A percentile compares a stretch with the other conserved stretches of the same genome.
Conservation (phyloP, 2,329 filamentous ascomycete genomes). For the Fusarium sp. region DNA sequence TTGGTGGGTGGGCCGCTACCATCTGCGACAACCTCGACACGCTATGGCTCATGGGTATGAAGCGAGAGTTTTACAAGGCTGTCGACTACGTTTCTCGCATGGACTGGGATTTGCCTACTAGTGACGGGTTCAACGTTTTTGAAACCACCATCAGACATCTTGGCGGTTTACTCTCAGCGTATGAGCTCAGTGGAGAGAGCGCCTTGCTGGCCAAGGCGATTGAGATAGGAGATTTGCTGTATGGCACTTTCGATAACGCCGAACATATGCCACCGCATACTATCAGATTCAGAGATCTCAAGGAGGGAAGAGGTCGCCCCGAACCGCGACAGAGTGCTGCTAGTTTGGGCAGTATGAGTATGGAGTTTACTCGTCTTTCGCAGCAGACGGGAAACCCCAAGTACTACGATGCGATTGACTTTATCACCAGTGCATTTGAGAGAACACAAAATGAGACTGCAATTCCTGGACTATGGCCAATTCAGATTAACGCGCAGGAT, state of each 20-base stretch:
- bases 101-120: slow-evolving; percentile 61
- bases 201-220: slow-evolving; percentile 67
- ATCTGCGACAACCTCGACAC: slow-evolving; percentile 72
- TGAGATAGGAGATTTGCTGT: slow-evolving; percentile 70
- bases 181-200: slow-evolving; percentile 70
- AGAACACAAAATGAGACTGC: slow-evolving; percentile 62
- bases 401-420: slow-evolving; percentile 69
- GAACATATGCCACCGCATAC: slow-evolving; percentile 69
- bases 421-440: slow-evolving; percentile 66
- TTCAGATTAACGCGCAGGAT: slow-evolving; percentile 59
- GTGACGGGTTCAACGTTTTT: slow-evolving; percentile 67
- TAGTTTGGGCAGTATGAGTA: slow-evolving; percentile 64
- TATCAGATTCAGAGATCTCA: slow-evolving; percentile 56
- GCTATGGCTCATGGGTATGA: slow-evolving; percentile 74
- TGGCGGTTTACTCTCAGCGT: slow-evolving; percentile 72
- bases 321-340: slow-evolving; percentile 48
- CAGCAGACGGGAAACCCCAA: slow-evolving; percentile 69
- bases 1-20: slow-evolving; percentile 72
- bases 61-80: slow-evolving; percentile 70
- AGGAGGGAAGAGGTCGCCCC: slow-evolving; percentile 48
- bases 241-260: slow-evolving; percentile 73
- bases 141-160: slow-evolving; percentile 77
- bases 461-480: slow-evolving; percentile 71
- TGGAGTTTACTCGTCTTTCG: slow-evolving; percentile 72
- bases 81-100: slow-evolving; percentile 61